Percentiles rank a stretch among this genome's conserved stretches.
phyloP scores from a whole-genome alignment of 129 eudicot genomes.

The Saussurea involucrata region DNA sequence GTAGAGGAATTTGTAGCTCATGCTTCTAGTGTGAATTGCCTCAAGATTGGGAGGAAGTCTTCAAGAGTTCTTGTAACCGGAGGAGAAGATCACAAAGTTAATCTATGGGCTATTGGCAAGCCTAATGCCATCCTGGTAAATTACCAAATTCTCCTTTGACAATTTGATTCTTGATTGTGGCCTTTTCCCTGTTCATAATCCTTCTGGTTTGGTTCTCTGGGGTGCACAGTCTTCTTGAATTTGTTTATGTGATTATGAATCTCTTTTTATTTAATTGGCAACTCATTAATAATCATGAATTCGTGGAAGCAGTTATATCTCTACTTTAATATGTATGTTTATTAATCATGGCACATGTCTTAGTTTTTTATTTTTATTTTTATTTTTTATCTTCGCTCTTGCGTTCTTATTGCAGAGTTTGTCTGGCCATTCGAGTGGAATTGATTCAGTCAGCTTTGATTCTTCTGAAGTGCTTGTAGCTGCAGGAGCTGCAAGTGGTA shows the following conservation, averaged over 20 bases:
- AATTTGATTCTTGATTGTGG: background rate
- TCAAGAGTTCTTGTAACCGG: slow-evolving; percentile 94
- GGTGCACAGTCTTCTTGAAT: background rate
- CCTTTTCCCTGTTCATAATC: background rate
- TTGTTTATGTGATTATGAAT: background rate
- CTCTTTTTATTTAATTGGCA: background rate
- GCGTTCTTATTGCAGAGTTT: slow-evolving; percentile 63
- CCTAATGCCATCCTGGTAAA: slow-evolving; percentile 89
- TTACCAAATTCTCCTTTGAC: background rate
- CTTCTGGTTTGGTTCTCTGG: background rate
- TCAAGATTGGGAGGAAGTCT: slow-evolving; percentile 91
- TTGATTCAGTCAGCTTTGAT: slow-evolving; percentile 96
- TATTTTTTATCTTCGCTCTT: background rate
- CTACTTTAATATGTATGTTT: background rate
- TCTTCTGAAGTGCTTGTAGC: slow-evolving; percentile 94
- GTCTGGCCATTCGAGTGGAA: slow-evolving; percentile 99
- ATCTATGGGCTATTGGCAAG: slow-evolving; percentile 98
- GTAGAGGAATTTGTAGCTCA: slow-evolving; percentile 99
- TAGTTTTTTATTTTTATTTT: background rate
- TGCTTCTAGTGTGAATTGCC: slow-evolving; percentile 85
- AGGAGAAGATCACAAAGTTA: slow-evolving; percentile 99
- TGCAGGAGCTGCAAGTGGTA: slow-evolving; percentile 99
- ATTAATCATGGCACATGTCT: background rate
- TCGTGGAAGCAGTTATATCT: background rate
- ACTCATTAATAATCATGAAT: background rate